Conservation (phyloP, 805 yeast genomes). For the Grigorovia yakushimaensis region DNA sequence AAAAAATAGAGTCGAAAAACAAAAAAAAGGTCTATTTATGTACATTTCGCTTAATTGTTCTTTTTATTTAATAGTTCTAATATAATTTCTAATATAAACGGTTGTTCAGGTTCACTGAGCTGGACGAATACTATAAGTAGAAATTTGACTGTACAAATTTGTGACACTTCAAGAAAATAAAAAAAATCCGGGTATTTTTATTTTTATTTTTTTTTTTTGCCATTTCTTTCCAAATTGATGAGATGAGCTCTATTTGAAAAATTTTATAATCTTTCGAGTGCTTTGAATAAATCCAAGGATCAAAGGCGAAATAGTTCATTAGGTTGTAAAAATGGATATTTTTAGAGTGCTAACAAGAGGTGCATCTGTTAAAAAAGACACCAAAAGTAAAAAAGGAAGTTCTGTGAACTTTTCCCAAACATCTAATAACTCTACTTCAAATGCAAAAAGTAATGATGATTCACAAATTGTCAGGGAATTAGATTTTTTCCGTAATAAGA, state of each 20-base stretch:
- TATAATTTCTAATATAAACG: not conserved
- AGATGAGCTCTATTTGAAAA: slow-evolving; percentile 6
- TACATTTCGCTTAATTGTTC: not conserved
- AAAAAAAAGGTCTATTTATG: no score
- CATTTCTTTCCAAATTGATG: not conserved
- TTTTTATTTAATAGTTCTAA: not conserved
- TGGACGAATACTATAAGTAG: no score
- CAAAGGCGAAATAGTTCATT: no score
- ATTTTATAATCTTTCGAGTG: not conserved
- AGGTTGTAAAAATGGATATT: slow-evolving; percentile 56
- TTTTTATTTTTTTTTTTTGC: not conserved
- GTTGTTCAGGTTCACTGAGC: no score
- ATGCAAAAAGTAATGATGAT: slow-evolving; percentile 30
- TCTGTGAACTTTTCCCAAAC: slow-evolving; percentile 13
- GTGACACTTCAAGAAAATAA: not conserved
- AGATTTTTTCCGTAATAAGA: slow-evolving; percentile 70
- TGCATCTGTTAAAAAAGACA: slow-evolving; percentile 57
- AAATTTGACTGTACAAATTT: no score
- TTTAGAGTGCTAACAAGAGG: slow-evolving; percentile 81
- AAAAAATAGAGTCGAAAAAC: no score
- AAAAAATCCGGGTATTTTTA: not conserved
- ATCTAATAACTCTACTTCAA: not conserved
- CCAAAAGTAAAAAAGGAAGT: slow-evolving; percentile 22
- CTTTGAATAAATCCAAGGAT: not conserved
- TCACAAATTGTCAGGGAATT: slow-evolving; percentile 57